These are phyloP conservation scores for Trametes cingulata DNA, from an alignment of 768 basidiomycete genomes.

Conservation along the genomic window DNA sequence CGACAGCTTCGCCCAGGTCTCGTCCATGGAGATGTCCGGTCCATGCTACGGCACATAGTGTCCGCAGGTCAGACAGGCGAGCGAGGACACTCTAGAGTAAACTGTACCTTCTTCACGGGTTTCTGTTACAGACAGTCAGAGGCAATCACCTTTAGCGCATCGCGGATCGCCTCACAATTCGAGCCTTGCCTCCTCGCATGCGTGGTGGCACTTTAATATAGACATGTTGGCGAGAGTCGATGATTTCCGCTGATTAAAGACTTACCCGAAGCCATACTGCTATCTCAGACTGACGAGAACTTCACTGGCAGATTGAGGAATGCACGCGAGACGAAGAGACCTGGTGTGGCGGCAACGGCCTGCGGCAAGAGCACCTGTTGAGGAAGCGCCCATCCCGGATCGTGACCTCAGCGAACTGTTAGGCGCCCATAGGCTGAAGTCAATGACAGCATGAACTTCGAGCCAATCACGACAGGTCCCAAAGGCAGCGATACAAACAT, in stretches of 20 bases:
- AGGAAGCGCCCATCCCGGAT: background rate
- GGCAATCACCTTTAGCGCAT: slow-evolving; percentile 23
- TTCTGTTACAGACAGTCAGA: slow-evolving; percentile 35
- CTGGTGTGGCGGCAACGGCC: background rate
- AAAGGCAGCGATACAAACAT: background rate
- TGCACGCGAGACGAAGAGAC: background rate
- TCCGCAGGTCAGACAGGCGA: slow-evolving; percentile 6
- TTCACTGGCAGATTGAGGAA: background rate
- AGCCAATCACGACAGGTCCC: background rate
- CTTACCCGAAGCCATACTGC: slow-evolving; percentile 34
- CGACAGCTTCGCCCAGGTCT: slow-evolving; percentile 80
- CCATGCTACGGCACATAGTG: slow-evolving; percentile 54
- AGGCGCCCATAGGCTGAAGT: background rate
- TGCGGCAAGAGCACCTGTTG: background rate
- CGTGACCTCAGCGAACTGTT: background rate
- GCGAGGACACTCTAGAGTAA: background rate
- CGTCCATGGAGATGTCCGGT: slow-evolving; percentile 72
- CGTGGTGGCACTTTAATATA: slow-evolving; percentile 24
- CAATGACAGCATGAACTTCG: no score
- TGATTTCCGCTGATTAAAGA: no score
- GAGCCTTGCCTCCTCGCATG: slow-evolving; percentile 44
- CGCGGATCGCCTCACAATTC: slow-evolving; percentile 32
- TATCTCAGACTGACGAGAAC: no score
- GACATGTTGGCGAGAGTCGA: background rate
- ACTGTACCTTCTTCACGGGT: slow-evolving; percentile 48